Evolutionary conservation across 2,329 filamentous ascomycete genomes (phyloP).

Genomic region (Cladobotryum protrusum): DNA sequence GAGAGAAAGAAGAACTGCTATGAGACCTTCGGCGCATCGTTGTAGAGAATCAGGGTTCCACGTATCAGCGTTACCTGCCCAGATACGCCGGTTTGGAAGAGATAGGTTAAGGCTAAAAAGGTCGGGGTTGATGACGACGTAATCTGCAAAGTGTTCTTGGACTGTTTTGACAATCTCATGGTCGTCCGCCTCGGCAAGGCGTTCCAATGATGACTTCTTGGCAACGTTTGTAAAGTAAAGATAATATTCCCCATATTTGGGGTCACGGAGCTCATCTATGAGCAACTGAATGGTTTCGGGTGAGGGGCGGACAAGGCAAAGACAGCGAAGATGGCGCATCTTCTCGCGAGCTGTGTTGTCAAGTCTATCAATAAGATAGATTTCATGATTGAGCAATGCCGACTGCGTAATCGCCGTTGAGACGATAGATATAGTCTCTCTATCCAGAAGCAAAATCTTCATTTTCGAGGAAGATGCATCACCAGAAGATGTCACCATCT

Average conservation of each 20-base stretch:
- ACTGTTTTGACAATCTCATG: slow-evolving; percentile 93
- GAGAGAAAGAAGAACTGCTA: slow-evolving; percentile 76
- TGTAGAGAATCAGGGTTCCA: slow-evolving; percentile 91
- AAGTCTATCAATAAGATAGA: slow-evolving; percentile 94
- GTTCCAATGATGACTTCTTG: slow-evolving; percentile 91
- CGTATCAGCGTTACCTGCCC: slow-evolving; percentile 72
- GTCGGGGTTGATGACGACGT: slow-evolving; percentile 90
- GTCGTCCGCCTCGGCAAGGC: slow-evolving; percentile 91
- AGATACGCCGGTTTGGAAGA: slow-evolving; percentile 69
- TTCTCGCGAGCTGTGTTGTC: slow-evolving; percentile 88
- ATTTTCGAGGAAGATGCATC: slow-evolving; percentile 82
- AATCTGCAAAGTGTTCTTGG: slow-evolving; percentile 96
- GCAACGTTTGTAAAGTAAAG: slow-evolving; percentile 97
- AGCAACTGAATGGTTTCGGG: slow-evolving; percentile 87
- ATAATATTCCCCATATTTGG: slow-evolving; percentile 95
- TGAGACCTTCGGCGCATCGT: slow-evolving; percentile 76
- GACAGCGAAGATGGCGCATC: slow-evolving; percentile 92
- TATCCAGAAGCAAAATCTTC: slow-evolving; percentile 94
- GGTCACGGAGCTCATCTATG: slow-evolving; percentile 91
- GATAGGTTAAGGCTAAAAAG: slow-evolving; percentile 74
- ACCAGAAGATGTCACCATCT: slow-evolving; percentile 73
- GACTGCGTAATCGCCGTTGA: slow-evolving; percentile 96
- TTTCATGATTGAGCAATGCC: slow-evolving; percentile 87
- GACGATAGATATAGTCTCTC: slow-evolving; percentile 87
- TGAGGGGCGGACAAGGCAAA: slow-evolving; percentile 89